Evolutionary conservation across 1,284 basidiomycete species (phyloP).

Genomic region (Boletus semigastroideus): DNA sequence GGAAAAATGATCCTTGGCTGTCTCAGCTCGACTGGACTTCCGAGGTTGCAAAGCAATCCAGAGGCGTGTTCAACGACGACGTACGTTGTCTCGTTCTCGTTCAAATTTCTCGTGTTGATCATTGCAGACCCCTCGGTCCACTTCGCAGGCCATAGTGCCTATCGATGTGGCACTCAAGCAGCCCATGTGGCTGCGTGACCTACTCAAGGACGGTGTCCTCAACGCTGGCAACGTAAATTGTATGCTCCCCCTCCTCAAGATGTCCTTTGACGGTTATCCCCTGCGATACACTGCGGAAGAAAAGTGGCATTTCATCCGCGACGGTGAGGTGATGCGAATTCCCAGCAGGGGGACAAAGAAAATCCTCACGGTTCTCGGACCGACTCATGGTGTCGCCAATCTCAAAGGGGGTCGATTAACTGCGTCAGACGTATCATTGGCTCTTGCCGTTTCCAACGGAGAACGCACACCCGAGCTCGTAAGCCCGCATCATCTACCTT

Average conservation of each 20-base stretch:
- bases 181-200: constrained; percentile 79
- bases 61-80: constrained; percentile 43
- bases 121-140: constrained; percentile 8
- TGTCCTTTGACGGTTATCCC: constrained; percentile 75
- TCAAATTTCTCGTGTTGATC: neutral
- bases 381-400: constrained; percentile 41
- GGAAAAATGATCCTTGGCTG: constrained; percentile 84
- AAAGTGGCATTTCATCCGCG: constrained; percentile 63
- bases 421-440: constrained; percentile 40
- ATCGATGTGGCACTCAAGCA: constrained; percentile 25
- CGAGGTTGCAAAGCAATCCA: constrained; percentile 74
- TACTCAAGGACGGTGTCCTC: constrained; percentile 46
- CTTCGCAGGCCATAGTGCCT: neutral
- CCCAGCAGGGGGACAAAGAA: constrained; percentile 42
- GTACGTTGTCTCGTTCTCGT: constrained; percentile 22
- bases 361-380: constrained; percentile 41
- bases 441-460: constrained; percentile 42
- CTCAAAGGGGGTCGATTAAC: constrained; percentile 41
- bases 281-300: constrained; percentile 62
- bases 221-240: constrained; percentile 59
- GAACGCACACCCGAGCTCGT: constrained; percentile 34
- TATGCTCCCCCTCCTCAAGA: constrained; percentile 75
- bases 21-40: constrained; percentile 95
- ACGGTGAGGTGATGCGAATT: constrained; percentile 30
- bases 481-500: constrained; percentile 36